Percentiles rank a stretch among this genome's conserved stretches.
phyloP scores from a whole-genome alignment of 345 rosid species.

The Euclidium syriacum region DNA sequence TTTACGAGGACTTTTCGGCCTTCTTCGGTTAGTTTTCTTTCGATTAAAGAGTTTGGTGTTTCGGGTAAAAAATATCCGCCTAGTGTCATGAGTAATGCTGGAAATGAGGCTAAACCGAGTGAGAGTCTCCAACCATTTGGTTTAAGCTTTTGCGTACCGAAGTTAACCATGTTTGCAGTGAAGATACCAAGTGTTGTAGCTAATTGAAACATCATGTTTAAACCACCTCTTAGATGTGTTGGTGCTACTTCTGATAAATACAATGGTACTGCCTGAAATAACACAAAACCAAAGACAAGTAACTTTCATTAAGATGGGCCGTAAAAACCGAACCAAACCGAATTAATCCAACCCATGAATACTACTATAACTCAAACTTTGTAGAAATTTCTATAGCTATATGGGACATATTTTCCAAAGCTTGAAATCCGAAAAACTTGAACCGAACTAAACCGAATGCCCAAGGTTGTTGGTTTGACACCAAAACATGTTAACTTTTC shows the following conservation, averaged over 20 bases:
- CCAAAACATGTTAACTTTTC: no score
- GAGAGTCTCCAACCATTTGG: constrained; percentile 99
- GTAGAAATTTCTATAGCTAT: no score
- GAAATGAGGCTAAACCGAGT: constrained; percentile 79
- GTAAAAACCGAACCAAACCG: no score
- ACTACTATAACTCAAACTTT: no score
- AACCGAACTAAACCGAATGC: no score
- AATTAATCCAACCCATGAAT: no score
- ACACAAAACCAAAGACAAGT: background rate
- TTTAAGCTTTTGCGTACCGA: constrained; percentile 65
- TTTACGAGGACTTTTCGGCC: constrained; percentile 65
- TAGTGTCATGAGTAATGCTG: constrained; percentile 72
- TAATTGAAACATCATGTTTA: constrained; percentile 92
- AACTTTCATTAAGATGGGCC: no score
- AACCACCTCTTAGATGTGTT: constrained; percentile 82
- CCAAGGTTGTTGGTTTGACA: no score
- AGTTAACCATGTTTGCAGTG: constrained; percentile 89
- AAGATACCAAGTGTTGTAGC: constrained; percentile 89
- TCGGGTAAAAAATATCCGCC: constrained; percentile 78
- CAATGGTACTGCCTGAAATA: constrained; percentile 71
- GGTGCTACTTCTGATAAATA: constrained; percentile 96
- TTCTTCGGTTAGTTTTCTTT: constrained; percentile 48
- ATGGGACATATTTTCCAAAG: no score
- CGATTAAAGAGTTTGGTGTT: constrained; percentile 88
- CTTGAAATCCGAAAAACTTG: no score